Conservation (phyloP, 495 filamentous ascomycete genomes). For the Extremus antarcticus region DNA sequence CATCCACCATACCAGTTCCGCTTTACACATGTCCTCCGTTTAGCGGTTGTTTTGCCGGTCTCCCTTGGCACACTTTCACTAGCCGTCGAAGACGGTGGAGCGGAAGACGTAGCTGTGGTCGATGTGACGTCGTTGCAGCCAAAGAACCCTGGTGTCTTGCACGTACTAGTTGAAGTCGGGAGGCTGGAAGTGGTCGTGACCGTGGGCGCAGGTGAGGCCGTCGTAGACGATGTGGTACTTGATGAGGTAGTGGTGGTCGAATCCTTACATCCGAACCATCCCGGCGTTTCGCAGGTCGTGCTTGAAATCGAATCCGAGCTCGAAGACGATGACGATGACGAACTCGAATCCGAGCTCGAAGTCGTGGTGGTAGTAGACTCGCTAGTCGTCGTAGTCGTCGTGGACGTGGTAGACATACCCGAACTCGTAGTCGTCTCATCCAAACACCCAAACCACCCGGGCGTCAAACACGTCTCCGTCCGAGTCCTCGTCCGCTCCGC, state of each 20-base stretch:
- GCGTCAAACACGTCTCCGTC: slow-evolving; percentile 79
- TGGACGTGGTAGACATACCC: slow-evolving; percentile 40
- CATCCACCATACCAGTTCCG: no score
- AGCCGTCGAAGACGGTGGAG: slow-evolving; percentile 30
- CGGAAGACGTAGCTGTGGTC: slow-evolving; percentile 42
- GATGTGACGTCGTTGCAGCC: slow-evolving; percentile 30
- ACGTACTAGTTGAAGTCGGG: slow-evolving; percentile 30
- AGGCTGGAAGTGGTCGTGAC: slow-evolving; percentile 32
- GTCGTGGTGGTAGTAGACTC: slow-evolving; percentile 34
- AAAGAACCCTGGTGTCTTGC: slow-evolving; percentile 19
- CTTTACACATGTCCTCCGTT: no score
- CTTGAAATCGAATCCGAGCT: slow-evolving; percentile 34
- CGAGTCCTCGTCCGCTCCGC: slow-evolving; percentile 53
- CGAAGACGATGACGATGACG: slow-evolving; percentile 35
- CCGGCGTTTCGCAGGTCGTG: slow-evolving; percentile 26
- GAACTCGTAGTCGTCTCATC: slow-evolving; percentile 47
- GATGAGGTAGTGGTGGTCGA: slow-evolving; percentile 29
- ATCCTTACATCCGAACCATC: slow-evolving; percentile 36
- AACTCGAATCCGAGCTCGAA: slow-evolving; percentile 44
- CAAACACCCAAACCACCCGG: slow-evolving; percentile 70
- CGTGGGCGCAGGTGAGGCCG: slow-evolving; percentile 10
- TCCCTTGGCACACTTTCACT: no score
- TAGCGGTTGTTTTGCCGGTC: no score
- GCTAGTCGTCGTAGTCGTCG: slow-evolving; percentile 36
- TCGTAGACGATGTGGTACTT: slow-evolving; percentile 15